Conservation (phyloP, 2,329 filamentous ascomycete genomes). For the Fusarium hainanense region DNA sequence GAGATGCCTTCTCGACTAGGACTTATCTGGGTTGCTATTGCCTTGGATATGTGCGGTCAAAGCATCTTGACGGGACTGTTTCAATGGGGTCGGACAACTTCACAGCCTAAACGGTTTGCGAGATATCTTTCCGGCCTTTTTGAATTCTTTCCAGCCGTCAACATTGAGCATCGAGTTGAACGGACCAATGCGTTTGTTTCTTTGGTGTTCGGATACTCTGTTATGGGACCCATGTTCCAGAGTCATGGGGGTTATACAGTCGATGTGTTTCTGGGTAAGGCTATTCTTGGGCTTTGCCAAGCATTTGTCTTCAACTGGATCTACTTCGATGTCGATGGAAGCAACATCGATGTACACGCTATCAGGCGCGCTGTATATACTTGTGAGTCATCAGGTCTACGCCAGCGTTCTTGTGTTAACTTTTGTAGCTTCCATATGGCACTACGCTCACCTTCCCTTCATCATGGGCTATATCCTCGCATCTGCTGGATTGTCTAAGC, state of each 20-base stretch:
- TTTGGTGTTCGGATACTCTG: conserved; percentile 72
- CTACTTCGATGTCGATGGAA: conserved; percentile 71
- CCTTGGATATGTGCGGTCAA: conserved; percentile 63
- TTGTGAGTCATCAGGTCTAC: conserved; percentile 47
- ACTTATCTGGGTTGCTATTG: conserved; percentile 66
- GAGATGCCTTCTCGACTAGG: conserved; percentile 65
- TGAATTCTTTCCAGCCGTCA: conserved; percentile 70
- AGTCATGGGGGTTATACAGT: conserved; percentile 57
- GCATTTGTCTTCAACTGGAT: conserved; percentile 71
- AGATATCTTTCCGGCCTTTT: conserved; percentile 54
- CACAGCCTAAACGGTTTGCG: conserved; percentile 33
- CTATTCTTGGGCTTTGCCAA: conserved; percentile 66
- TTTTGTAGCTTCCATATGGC: conserved; percentile 62
- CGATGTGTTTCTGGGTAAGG: conserved; percentile 71
- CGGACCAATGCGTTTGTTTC: conserved; percentile 73
- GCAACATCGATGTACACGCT: conserved; percentile 68
- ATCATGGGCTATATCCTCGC: conserved; percentile 71
- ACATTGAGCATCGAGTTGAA: conserved; percentile 74
- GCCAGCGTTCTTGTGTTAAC: conserved; percentile 9
- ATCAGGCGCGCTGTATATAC: conserved; percentile 64
- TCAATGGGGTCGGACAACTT: conserved; percentile 43
- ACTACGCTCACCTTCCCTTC: conserved; percentile 68
- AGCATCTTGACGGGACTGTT: conserved; percentile 57
- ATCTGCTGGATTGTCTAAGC: conserved; percentile 66
- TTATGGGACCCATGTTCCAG: conserved; percentile 71